These are phyloP conservation scores for Zizania latifolia DNA, from an alignment of 176 grass and related monocot species.

Conservation along the genomic window DNA sequence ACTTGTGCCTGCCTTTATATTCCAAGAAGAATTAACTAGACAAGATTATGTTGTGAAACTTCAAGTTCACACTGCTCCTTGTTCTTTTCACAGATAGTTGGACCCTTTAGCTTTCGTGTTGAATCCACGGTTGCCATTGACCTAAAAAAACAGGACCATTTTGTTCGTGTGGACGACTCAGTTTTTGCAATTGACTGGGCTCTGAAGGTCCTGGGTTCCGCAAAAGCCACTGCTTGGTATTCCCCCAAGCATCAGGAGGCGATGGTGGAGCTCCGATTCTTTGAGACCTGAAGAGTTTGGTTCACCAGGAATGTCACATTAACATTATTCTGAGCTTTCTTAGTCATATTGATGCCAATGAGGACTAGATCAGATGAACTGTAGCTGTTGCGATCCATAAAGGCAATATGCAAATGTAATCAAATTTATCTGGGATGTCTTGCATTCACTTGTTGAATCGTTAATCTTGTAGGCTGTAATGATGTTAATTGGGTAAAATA, in stretches of 20 bases:
- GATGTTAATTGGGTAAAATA: not conserved
- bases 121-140: slow-evolving; percentile 65
- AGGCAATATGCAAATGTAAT: not conserved
- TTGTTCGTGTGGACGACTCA: slow-evolving; percentile 55
- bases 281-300: slow-evolving; percentile 47
- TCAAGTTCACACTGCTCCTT: not conserved
- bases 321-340: not conserved
- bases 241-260: slow-evolving; percentile 69
- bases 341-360: not conserved
- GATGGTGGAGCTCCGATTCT: slow-evolving; percentile 89
- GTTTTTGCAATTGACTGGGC: slow-evolving; percentile 89
- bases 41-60: not conserved
- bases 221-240: slow-evolving; percentile 94
- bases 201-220: slow-evolving; percentile 86
- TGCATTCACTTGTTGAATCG: not conserved
- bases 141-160: slow-evolving; percentile 38
- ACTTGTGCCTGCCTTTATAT: not conserved
- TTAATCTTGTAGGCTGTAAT: not conserved
- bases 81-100: slow-evolving; percentile 53
- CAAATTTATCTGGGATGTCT: not conserved
- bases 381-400: not conserved
- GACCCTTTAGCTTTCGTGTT: slow-evolving; percentile 84
- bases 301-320: not conserved
- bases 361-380: not conserved
- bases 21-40: not conserved